Conservation (phyloP, 179 eudicot species). For the Drosera spatulata region DNA sequence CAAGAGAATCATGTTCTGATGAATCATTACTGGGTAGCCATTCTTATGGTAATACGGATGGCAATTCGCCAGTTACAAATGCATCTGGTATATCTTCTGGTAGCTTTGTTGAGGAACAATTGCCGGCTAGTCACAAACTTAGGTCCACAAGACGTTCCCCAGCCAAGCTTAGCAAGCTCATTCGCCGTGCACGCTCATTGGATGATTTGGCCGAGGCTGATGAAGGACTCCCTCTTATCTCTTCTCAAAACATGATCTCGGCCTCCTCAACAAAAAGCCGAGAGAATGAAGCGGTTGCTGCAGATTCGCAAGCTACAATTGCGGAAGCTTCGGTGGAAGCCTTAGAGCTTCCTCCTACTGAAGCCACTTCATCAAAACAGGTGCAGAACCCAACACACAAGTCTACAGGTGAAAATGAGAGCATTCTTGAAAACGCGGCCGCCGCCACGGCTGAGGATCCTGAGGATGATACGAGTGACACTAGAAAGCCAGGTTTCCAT, state of each 20-base stretch:
- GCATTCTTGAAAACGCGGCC: no score
- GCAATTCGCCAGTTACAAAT: slow-evolving; percentile 23
- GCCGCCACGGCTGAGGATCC: background rate
- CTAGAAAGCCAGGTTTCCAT: background rate
- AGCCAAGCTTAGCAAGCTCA: slow-evolving; percentile 5
- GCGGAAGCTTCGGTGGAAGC: slow-evolving; percentile 1
- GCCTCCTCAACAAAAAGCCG: background rate
- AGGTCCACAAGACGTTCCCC: slow-evolving; percentile 29
- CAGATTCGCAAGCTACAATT: background rate
- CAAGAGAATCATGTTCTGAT: slow-evolving; percentile 27
- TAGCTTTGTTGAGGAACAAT: slow-evolving; percentile 44
- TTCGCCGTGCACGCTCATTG: slow-evolving; percentile 7
- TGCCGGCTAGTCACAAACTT: slow-evolving; percentile 78
- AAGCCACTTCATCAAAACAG: slow-evolving; percentile 1
- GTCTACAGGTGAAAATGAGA: background rate
- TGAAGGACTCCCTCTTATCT: slow-evolving; percentile 1
- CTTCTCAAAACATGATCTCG: background rate
- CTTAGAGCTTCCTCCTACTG: background rate
- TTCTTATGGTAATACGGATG: slow-evolving; percentile 10
- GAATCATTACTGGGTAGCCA: slow-evolving; percentile 24
- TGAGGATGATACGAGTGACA: slow-evolving; percentile 5
- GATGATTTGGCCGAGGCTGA: slow-evolving; percentile 4
- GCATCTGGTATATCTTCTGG: slow-evolving; percentile 20
- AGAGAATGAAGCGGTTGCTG: background rate
- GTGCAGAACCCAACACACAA: background rate